Percentiles rank a stretch among this genome's conserved stretches.
These are phyloP conservation scores for Elongisporangium undulatum DNA, from an alignment of 352 stramenopile species.

Conservation along the genomic window DNA sequence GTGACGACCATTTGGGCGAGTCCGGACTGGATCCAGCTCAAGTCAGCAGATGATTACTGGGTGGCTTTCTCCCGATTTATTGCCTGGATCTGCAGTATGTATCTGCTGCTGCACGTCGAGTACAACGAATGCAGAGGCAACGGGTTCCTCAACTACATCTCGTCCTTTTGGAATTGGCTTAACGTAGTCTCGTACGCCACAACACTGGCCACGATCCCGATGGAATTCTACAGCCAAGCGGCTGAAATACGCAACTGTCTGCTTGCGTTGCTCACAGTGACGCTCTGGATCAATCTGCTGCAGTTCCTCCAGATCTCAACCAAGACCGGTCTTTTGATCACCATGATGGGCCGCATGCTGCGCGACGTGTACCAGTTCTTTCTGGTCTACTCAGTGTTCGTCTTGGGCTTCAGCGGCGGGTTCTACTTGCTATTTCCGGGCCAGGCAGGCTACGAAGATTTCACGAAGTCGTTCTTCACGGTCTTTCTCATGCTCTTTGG, in stretches of 20 bases:
- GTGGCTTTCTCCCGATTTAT: constrained; percentile 29
- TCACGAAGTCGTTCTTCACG: constrained; percentile 58
- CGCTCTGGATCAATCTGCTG: constrained; percentile 63
- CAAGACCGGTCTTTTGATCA: constrained; percentile 53
- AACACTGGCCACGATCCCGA: constrained; percentile 38
- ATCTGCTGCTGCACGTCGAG: constrained; percentile 49
- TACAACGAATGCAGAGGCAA: constrained; percentile 39
- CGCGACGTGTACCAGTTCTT: constrained; percentile 67
- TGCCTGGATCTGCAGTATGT: constrained; percentile 51
- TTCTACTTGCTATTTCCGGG: constrained; percentile 67
- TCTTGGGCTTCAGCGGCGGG: constrained; percentile 63
- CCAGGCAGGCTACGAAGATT: constrained; percentile 47
- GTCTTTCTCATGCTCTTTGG: constrained; percentile 77
- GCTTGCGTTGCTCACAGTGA: constrained; percentile 47
- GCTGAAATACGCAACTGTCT: constrained; percentile 36
- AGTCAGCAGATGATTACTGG: constrained; percentile 30
- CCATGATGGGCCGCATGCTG: constrained; percentile 76
- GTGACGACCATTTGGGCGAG: constrained; percentile 52
- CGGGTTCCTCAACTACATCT: constrained; percentile 37
- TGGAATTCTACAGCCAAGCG: constrained; percentile 34
- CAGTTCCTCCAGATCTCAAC: constrained; percentile 68
- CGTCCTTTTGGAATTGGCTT: constrained; percentile 59
- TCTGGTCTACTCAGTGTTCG: constrained; percentile 66
- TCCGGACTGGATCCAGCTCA: constrained; percentile 40
- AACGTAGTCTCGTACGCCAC: constrained; percentile 45